Evolutionary conservation across 805 yeast genomes (phyloP).

Genomic region (Pichia insulana): DNA sequence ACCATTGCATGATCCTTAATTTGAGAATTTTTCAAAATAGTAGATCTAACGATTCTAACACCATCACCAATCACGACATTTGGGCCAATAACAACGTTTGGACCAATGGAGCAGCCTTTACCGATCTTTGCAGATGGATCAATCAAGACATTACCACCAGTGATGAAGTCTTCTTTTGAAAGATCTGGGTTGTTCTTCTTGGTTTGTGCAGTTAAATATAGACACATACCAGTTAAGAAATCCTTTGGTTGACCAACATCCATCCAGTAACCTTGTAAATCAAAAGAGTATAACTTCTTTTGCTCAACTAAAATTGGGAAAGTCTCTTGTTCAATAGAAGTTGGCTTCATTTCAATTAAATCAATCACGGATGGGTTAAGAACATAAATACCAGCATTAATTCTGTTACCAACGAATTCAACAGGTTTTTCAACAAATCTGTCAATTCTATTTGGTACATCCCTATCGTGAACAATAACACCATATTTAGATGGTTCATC

Average conservation of each 20-base stretch:
- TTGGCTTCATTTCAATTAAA: conserved; percentile 94
- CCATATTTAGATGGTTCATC: conserved; percentile 99
- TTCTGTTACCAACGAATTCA: conserved; percentile 99
- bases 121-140: conserved; percentile 94
- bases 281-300: conserved; percentile 86
- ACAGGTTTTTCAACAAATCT: conserved; percentile 99
- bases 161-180: conserved; percentile 57
- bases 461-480: conserved; percentile 96
- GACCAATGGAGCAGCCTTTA: conserved; percentile 92
- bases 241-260: conserved; percentile 99
- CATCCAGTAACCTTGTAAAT: conserved; percentile 99
- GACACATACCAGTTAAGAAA: conserved; percentile 90
- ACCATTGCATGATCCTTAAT: conserved; percentile 97
- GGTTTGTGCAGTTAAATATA: conserved; percentile 79
- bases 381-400: conserved; percentile 97
- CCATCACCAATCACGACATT: conserved; percentile 94
- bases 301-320: conserved; percentile 93
- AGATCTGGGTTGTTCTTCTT: conserved; percentile 68
- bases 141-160: conserved; percentile 87
- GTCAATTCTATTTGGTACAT: conserved; percentile 91
- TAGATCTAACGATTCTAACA: conserved; percentile 95
- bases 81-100: conserved; percentile 96
- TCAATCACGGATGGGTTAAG: conserved; percentile 96
- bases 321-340: conserved; percentile 98
- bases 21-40: conserved; percentile 80